Conservation (phyloP, 1,284 basidiomycete species). For the Moesziomyces globuligerus region DNA sequence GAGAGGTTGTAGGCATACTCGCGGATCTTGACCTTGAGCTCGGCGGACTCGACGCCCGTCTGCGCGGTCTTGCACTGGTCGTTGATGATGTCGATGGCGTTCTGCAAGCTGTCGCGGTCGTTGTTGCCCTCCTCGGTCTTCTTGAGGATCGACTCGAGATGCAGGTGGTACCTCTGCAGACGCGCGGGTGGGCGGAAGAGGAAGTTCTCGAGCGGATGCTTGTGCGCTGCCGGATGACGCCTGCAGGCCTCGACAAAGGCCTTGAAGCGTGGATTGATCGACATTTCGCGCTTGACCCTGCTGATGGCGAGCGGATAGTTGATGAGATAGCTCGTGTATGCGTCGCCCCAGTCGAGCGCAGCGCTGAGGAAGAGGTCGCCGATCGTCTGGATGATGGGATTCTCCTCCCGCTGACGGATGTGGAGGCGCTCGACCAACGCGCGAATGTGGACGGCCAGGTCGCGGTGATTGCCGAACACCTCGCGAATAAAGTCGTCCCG, state of each 20-base stretch:
- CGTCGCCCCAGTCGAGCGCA: conserved; percentile 84
- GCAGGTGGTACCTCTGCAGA: conserved; percentile 86
- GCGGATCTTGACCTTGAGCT: conserved; percentile 61
- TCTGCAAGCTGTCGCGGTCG: conserved; percentile 52
- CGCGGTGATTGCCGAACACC: conserved; percentile 86
- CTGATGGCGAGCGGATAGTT: conserved; percentile 86
- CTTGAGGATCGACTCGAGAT: conserved; percentile 82
- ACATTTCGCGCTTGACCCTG: conserved; percentile 83
- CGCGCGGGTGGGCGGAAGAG: conserved; percentile 87
- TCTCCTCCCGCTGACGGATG: conserved; percentile 86
- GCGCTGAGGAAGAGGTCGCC: conserved; percentile 91
- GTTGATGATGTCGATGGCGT: conserved; percentile 62
- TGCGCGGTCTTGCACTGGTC: conserved; percentile 64
- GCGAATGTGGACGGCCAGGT: conserved; percentile 83
- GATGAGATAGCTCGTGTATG: conserved; percentile 87
- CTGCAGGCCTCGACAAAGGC: conserved; percentile 85
- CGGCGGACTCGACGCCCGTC: conserved; percentile 57
- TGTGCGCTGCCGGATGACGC: conserved; percentile 76
- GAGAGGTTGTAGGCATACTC: conserved; percentile 57
- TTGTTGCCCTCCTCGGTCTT: conserved; percentile 56
- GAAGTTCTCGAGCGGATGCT: conserved; percentile 87
- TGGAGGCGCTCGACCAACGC: conserved; percentile 84
- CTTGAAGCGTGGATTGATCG: conserved; percentile 82
- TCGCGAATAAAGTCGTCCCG: conserved; percentile 84
- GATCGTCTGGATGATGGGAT: conserved; percentile 82